Evolutionary conservation across 1,284 basidiomycete species (phyloP), one percentile per base, ranked within the genome.

Genomic region (Blastosporella zonata): DNA sequence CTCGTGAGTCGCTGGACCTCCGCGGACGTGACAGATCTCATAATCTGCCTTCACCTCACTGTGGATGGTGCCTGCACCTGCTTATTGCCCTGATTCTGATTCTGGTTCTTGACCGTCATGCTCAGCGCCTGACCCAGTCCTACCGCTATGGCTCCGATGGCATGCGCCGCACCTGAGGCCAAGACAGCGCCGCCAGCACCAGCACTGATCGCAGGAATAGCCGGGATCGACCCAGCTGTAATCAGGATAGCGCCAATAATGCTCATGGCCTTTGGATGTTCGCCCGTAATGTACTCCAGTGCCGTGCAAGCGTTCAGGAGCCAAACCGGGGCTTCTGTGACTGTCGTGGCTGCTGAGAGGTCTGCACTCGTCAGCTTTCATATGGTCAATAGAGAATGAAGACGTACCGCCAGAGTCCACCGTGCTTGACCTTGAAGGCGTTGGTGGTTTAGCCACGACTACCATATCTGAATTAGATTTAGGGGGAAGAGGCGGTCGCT

Each of bases 211-310:
- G 74, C 83, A 18, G 86, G 86, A 29, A 88, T 77, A 0, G 84
- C 66, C 0, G 86, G 86, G 34, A 89, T 72, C 28, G 82, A 80
- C 33, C 87, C 86, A 36, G 82, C 82, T 5, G 85, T 87, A 61
- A 89, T 84, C 54, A 89, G 76, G 49, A 89, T 78, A 5, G 86
- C 86, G 50, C 83, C 83, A 45, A 89, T 62, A 31, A 85, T 77
- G 52, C 77, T 81, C 84, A 89, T 87, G 22, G 78, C 77, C 60
- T 82, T 83, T 2, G 86, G 87, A 58, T 89, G 84, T 57, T 89
- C 86, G 50, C 71, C 75, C 6, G 79, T 79, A 46, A 89, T 75
- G 67, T 78, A 85, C 48, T 87, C 85, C 54, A 89, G 74, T 10
- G 86, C 87, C 41, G 73, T 78, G 57, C 81, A 82, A 3, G 86